Evolutionary conservation across 129 eudicot genomes (phyloP).

Genomic region (Centrapalus pauciflorus): DNA sequence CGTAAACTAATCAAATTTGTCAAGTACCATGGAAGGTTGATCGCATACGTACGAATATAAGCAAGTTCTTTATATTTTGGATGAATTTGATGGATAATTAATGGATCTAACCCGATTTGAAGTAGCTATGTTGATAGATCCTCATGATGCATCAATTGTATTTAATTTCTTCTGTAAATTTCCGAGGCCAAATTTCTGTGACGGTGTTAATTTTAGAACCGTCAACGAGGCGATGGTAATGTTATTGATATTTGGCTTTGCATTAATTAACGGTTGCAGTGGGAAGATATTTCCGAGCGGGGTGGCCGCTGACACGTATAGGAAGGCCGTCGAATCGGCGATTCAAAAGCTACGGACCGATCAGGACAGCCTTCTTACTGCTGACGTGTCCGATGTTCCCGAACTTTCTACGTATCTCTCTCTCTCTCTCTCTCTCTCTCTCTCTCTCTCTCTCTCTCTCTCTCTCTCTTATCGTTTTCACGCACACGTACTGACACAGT

Average conservation of each 20-base stretch:
- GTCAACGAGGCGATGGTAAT: neutral
- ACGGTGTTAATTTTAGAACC: neutral
- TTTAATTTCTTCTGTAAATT: neutral
- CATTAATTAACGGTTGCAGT: conserved; percentile 24
- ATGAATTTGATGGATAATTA: no score
- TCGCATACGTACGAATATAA: no score
- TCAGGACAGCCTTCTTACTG: conserved; percentile 22
- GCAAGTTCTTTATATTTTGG: no score
- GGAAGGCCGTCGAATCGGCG: conserved; percentile 88
- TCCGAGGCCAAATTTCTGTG: neutral
- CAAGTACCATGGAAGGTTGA: neutral
- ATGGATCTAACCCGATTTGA: neutral
- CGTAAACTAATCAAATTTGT: neutral
- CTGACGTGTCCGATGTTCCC: conserved; percentile 22
- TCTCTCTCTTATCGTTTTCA: conserved; percentile 14
- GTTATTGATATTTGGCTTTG: neutral
- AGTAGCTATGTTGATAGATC: neutral
- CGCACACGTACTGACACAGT: neutral
- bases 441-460: no score
- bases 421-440: no score
- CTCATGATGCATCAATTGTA: neutral
- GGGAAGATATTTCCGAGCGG: conserved; percentile 90
- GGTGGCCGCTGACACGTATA: conserved; percentile 65
- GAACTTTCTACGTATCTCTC: conserved; percentile 39
- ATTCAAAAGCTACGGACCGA: conserved; percentile 53